Base-by-base conservation (phyloP, 129 eudicot species). In the Rutidosis leptorrhynchoides region DNA sequence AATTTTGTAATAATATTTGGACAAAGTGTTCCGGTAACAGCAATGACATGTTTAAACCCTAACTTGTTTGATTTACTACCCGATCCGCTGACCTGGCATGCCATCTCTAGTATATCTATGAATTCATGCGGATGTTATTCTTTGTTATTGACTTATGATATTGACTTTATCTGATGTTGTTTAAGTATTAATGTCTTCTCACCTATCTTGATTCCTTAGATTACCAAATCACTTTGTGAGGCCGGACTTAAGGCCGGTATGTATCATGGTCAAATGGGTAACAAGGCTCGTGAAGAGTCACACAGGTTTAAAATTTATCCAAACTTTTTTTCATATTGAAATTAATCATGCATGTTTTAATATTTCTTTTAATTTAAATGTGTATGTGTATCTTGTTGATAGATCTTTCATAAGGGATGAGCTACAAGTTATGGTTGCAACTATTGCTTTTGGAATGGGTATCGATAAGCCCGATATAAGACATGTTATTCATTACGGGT, bases 381-480 rank as follows among this genome's bases (percentile, higher is more conserved):
- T 35, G 14, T 35, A 35, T 35, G 14, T n/a, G n/a, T 65, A 40
- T 37, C 70, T 52, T 71, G 69, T 68, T 73, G 68, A 77, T 74
- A 91, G 97, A 71, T 83, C 84, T 71, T 91, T 91, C 64, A 87
- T 91, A 78, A 85, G 90, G 65, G 97, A 91, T 54, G 97, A 91
- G 73, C 74, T 83, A 25, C 74, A 69, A 43, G 93, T 91, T 68
- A 87, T 91, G 90, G 97, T 91, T 74, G 97, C 96, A 54, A 91
- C 97, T 68, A 75, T 91, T 74, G 97, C 97, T 65, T 91, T 91
- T 85, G 97, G 97, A 70, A 91, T 91, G 97, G 97, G 97, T 65
- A 91, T 91, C 67, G 97, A 91, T 83, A 91, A 91, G 68, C 96
- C 97, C 8, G 77, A 91, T 58, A 77, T 91, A 61, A 79, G 97